A percentile compares a stretch with the other conserved stretches of the same genome.
Conservation (phyloP, 129 eudicot genomes). For the Lactuca saligna region DNA sequence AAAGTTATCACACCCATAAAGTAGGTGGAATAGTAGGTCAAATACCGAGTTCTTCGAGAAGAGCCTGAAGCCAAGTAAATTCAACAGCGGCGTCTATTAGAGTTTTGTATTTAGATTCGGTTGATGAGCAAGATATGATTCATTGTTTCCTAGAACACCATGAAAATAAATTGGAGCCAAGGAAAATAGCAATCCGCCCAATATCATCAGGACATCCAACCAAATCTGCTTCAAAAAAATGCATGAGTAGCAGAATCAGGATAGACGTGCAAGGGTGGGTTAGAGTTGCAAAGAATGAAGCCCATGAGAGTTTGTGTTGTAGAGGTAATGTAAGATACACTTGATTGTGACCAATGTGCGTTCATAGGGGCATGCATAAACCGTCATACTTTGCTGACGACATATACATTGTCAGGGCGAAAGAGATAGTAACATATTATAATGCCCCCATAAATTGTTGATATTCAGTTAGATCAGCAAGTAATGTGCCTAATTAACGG, state of each 20-base stretch:
- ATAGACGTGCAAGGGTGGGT: background rate
- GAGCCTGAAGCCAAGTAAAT: background rate
- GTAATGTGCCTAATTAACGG: background rate
- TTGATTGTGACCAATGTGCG: background rate
- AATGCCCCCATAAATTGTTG: background rate
- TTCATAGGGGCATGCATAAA: background rate
- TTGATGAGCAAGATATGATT: background rate
- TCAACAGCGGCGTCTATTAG: background rate
- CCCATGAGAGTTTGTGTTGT: background rate
- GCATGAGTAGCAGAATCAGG: background rate
- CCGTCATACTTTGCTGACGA: background rate
- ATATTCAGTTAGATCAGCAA: background rate
- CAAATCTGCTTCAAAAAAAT: constrained; percentile 10
- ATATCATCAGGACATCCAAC: background rate
- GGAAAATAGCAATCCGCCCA: background rate
- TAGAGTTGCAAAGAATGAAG: background rate
- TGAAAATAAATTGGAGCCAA: background rate
- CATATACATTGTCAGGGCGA: background rate
- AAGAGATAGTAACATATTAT: background rate
- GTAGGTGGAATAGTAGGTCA: too few species aligned
- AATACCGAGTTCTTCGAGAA: background rate
- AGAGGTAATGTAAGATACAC: background rate
- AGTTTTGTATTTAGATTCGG: background rate
- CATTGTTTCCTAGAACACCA: constrained; percentile 4
- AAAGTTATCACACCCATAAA: background rate